These are phyloP conservation scores for Prillingera fragicola DNA, from an alignment of 1,284 basidiomycete genomes.

Conservation along the genomic window DNA sequence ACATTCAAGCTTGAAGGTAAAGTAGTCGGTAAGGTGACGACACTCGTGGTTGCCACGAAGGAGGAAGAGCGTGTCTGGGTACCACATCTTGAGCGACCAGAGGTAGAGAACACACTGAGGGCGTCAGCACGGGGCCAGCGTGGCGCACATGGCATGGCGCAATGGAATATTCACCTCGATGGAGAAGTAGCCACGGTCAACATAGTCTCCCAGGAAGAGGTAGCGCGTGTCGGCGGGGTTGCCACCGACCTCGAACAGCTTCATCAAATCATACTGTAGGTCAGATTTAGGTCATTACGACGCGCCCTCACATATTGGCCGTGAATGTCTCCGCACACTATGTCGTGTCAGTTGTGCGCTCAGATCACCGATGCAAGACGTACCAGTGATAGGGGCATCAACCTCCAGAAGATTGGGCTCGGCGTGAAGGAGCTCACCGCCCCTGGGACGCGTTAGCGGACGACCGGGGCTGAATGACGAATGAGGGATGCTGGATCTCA, in stretches of 20 bases:
- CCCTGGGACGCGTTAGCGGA: slow-evolving; percentile 43
- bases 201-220: slow-evolving; percentile 96
- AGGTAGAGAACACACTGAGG: slow-evolving; percentile 80
- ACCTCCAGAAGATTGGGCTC: slow-evolving; percentile 89
- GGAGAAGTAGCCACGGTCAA: slow-evolving; percentile 92
- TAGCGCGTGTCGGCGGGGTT: slow-evolving; percentile 85
- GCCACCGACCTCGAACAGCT: slow-evolving; percentile 94
- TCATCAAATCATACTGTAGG: slow-evolving; percentile 89
- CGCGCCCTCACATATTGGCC: slow-evolving; percentile 95
- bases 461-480: no score
- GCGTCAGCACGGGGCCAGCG: neutral
- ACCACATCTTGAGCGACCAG: slow-evolving; percentile 89
- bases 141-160: neutral
- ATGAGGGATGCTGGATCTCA: neutral
- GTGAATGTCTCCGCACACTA: slow-evolving; percentile 93
- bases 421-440: slow-evolving; percentile 65
- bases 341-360: slow-evolving; percentile 8
- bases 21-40: slow-evolving; percentile 90
- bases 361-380: slow-evolving; percentile 39
- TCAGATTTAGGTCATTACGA: slow-evolving; percentile 19
- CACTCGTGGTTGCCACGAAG: slow-evolving; percentile 98
- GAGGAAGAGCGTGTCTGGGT: slow-evolving; percentile 81
- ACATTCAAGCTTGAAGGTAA: slow-evolving; percentile 96
- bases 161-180: slow-evolving; percentile 77
- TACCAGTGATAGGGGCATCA: slow-evolving; percentile 90